A percentile compares a stretch with the other conserved stretches of the same genome.
Conservation (phyloP, 352 stramenopile species). For the Halophytophthora polymorphica region DNA sequence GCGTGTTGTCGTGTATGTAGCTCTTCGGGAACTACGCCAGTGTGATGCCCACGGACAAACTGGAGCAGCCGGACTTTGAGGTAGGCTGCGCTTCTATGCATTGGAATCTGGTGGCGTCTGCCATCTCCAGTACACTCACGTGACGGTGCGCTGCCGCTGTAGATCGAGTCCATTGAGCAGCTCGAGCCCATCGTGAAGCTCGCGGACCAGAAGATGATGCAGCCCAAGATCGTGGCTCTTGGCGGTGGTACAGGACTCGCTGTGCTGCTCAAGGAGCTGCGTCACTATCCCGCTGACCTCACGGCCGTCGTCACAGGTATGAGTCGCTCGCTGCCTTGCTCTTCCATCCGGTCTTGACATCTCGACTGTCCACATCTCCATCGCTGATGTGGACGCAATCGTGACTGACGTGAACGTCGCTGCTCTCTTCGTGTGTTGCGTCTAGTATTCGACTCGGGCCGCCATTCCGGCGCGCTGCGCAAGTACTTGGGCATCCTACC, state of each 20-base stretch:
- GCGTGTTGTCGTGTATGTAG: constrained; percentile 25
- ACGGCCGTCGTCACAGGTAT: constrained; percentile 81
- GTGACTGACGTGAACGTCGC: no score
- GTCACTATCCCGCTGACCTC: constrained; percentile 79
- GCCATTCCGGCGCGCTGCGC: constrained; percentile 73
- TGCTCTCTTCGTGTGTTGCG: neutral
- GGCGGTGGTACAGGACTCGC: constrained; percentile 77
- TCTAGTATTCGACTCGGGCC: constrained; percentile 79
- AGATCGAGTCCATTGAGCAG: constrained; percentile 81
- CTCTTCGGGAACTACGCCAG: constrained; percentile 81
- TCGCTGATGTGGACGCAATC: no score
- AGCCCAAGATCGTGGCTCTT: constrained; percentile 83
- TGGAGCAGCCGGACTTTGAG: constrained; percentile 80
- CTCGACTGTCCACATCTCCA: no score
- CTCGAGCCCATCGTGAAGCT: constrained; percentile 72
- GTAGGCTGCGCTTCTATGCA: constrained; percentile 14
- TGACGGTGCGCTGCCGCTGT: neutral
- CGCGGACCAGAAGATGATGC: constrained; percentile 72
- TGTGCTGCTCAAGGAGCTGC: constrained; percentile 81
- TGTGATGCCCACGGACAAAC: constrained; percentile 82
- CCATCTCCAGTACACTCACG: neutral
- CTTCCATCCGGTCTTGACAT: neutral
- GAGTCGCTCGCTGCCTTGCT: neutral
- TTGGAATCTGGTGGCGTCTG: neutral
- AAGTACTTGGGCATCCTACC: constrained; percentile 84